Base-by-base conservation (phyloP, 306 rosid genomes). In the Parietaria judaica region DNA sequence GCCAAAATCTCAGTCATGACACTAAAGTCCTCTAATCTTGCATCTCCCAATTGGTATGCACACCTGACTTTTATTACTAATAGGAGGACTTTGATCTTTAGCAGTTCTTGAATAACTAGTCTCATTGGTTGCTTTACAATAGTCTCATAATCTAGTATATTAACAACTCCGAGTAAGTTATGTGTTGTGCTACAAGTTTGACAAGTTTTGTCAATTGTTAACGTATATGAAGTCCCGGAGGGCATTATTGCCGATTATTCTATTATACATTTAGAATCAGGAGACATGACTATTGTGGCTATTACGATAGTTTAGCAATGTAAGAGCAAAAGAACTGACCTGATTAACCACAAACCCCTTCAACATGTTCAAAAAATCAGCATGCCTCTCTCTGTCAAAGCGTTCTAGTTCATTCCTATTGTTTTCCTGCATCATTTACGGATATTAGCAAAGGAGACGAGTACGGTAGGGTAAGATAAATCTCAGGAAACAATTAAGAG, bases 321-420 rank as follows among this genome's bases (percentile, higher is more conserved):
- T 63, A 53, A 58, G 69, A 66, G 13, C 49, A 23, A 37, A 43
- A 54, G 44, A 11, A n/a, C 36, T 41, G 56, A 94, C 99, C 99
- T 94, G 99, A 78, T 77, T 86, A 55, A 76, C 85, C 49, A 86
- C 95, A 60, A 86, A 94, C 14, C 99, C 99, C 69, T 76, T 94
- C 81, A 94, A 81, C 99, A 94, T 94, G 61, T 74, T 78, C 66
- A 80, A 62, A 76, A 88, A 88, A 81, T 94, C 99, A 51, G 71
- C 73, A 15, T 81, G 80, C 76, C 83, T 83, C 81, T 91, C 98
- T 37, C 47, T 75, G 65, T 91, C 95, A 63, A 91, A 77, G 71
- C 98, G 86, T 74, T 91, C 95, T 48, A 91, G 89, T 78, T 91
- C 98, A 74, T 70, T 83, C 81, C 80, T 76, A 68, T 91, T 91